These are phyloP conservation scores for Schizophyllum amplum DNA, from an alignment of 1,284 basidiomycete species.

Conservation along the genomic window DNA sequence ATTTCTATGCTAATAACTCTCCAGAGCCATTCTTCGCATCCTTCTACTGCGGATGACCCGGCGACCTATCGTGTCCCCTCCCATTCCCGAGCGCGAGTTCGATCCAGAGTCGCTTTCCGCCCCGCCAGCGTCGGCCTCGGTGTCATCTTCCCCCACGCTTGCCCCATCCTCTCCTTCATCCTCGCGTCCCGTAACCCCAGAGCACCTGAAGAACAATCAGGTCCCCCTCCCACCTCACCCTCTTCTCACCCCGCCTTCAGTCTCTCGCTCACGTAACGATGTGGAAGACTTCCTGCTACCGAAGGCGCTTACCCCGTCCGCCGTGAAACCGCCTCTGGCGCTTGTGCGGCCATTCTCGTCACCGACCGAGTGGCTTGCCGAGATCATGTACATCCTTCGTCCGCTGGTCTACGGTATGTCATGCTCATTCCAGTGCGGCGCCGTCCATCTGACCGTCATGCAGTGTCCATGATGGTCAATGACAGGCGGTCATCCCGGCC, in stretches of 20 bases:
- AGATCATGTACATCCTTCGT: constrained; percentile 56
- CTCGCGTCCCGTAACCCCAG: constrained; percentile 52
- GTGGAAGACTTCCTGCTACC: constrained; percentile 72
- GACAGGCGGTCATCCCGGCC: constrained; percentile 38
- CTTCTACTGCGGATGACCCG: constrained; percentile 63
- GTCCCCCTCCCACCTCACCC: constrained; percentile 53
- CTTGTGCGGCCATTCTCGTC: constrained; percentile 52
- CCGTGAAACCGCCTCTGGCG: constrained; percentile 59
- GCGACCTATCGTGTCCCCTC: constrained; percentile 65
- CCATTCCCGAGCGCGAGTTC: constrained; percentile 80
- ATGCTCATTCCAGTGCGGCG: background rate
- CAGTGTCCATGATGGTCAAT: constrained; percentile 31
- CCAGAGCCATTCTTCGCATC: constrained; percentile 67
- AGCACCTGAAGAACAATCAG: constrained; percentile 72
- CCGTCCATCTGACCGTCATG: constrained; percentile 9
- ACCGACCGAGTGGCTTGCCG: constrained; percentile 66
- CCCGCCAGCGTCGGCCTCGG: constrained; percentile 37
- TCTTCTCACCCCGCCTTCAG: constrained; percentile 46
- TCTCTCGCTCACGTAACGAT: constrained; percentile 39
- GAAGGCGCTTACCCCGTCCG: constrained; percentile 66
- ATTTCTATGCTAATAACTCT: constrained; percentile 4
- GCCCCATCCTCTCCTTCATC: constrained; percentile 46
- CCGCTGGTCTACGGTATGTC: constrained; percentile 66
- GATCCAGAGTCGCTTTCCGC: constrained; percentile 64
- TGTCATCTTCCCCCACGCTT: constrained; percentile 46